phyloP scores from a whole-genome alignment of 306 rosid species.

The Trifolium dubium region DNA sequence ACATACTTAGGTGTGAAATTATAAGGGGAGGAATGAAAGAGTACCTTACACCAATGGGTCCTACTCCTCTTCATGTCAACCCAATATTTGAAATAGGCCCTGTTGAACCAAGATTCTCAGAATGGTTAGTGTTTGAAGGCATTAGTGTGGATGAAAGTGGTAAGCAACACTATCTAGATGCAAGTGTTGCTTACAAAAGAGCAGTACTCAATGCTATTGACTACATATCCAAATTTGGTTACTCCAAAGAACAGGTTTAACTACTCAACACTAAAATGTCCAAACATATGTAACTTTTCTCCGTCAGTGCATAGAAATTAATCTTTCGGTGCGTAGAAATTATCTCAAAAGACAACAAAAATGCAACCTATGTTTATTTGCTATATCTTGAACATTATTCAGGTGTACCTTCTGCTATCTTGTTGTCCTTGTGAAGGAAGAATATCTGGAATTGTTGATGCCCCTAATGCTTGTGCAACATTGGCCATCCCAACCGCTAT shows the following conservation, averaged over 20 bases:
- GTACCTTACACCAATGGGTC: slow-evolving; percentile 98
- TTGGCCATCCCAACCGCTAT: slow-evolving; percentile 83
- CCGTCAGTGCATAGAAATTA: neutral
- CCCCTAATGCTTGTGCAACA: slow-evolving; percentile 84
- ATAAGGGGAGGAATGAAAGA: slow-evolving; percentile 95
- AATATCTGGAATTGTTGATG: slow-evolving; percentile 82
- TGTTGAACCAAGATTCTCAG: slow-evolving; percentile 90
- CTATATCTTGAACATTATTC: slow-evolving; percentile 43
- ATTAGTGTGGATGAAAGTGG: slow-evolving; percentile 85
- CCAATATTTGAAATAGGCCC: slow-evolving; percentile 94
- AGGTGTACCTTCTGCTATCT: slow-evolving; percentile 75
- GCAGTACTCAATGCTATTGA: slow-evolving; percentile 83
- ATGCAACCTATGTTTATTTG: slow-evolving; percentile 18
- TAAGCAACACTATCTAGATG: slow-evolving; percentile 82
- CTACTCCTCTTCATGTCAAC: slow-evolving; percentile 81
- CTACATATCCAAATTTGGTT: slow-evolving; percentile 77
- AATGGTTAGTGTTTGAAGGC: slow-evolving; percentile 90
- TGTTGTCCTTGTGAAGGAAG: slow-evolving; percentile 90
- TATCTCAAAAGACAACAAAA: neutral
- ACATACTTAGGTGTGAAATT: slow-evolving; percentile 68
- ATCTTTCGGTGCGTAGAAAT: neutral
- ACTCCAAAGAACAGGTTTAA: slow-evolving; percentile 83
- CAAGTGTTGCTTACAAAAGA: slow-evolving; percentile 78
- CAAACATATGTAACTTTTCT: too few relatives aligned
- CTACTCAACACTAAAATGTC: neutral